Percentiles rank a stretch among this genome's conserved stretches.
phyloP scores from a whole-genome alignment of 371 early-diverging fungal genomes.

The Mucor mucedo region DNA sequence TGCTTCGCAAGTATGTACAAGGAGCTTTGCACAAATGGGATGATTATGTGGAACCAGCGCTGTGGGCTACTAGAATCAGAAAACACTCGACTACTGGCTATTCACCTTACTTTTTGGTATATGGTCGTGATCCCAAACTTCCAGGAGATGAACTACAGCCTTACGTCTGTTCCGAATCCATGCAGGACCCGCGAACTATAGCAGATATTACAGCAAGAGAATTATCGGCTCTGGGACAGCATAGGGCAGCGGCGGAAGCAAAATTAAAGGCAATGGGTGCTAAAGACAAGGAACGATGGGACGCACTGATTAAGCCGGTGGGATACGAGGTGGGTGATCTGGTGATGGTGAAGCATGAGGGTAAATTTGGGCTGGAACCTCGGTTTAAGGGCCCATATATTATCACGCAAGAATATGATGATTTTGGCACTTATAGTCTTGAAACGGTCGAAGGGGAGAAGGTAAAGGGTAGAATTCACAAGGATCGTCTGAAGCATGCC shows the following conservation, averaged over 20 bases:
- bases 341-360: constrained; percentile 2
- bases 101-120: constrained; percentile 7
- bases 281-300: constrained; percentile 9
- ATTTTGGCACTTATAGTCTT: constrained; percentile 9
- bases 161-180: neutral
- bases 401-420: neutral
- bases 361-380: constrained; percentile 9
- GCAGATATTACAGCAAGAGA: constrained; percentile 4
- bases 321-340: constrained; percentile 7
- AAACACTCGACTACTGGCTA: constrained; percentile 7
- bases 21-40: constrained; percentile 14
- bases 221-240: constrained; percentile 3
- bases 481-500: neutral
- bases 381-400: constrained; percentile 17
- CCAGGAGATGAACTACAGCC: constrained; percentile 5
- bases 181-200: neutral
- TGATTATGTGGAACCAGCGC: constrained; percentile 11
- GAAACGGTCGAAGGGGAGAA: constrained; percentile 1
- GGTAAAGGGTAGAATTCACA: neutral
- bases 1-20: constrained; percentile 8
- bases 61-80: constrained; percentile 7
- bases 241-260: constrained; percentile 3
- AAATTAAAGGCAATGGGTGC: neutral
- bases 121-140: constrained; percentile 1
- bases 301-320: neutral